phyloP scores from a whole-genome alignment of 441 rosid species.

The Populus hybrid region DNA sequence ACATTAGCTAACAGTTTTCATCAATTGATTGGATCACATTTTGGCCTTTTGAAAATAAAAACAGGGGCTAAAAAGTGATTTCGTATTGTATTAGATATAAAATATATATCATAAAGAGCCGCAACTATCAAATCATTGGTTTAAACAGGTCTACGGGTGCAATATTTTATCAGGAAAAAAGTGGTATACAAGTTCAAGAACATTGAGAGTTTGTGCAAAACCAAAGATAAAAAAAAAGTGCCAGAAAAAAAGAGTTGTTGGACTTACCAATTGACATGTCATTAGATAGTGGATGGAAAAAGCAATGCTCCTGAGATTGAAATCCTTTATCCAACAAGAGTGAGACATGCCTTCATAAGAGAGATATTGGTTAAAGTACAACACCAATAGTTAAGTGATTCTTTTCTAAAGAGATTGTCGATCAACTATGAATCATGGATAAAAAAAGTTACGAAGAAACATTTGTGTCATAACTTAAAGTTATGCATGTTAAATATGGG shows the following conservation, averaged over 20 bases:
- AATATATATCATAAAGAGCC: not conserved
- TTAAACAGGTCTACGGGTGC: not conserved
- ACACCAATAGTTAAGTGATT: not conserved
- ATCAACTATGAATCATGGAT: not conserved
- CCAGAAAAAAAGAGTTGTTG: not conserved
- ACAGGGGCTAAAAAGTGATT: not conserved
- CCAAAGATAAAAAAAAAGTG: not conserved
- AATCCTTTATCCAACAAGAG: slow-evolving; percentile 76
- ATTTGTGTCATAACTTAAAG: not conserved
- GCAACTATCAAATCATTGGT: not conserved
- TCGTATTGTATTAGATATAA: not conserved
- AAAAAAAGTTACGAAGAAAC: not conserved
- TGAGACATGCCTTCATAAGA: slow-evolving; percentile 57
- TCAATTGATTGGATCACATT: not conserved
- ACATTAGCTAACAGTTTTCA: not conserved
- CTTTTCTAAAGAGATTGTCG: not conserved
- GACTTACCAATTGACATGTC: slow-evolving; percentile 73
- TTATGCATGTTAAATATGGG: not conserved
- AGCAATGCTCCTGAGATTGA: slow-evolving; percentile 52
- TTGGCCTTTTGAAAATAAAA: not conserved
- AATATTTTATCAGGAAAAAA: too few relatives aligned
- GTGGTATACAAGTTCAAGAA: not conserved
- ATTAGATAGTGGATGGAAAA: slow-evolving; percentile 89
- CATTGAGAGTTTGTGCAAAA: not conserved
- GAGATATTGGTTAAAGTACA: not conserved